Percentiles rank a stretch among this genome's conserved stretches.
These are phyloP conservation scores for Diospyros kaki DNA, from an alignment of 148 eudicot species.

Conservation along the genomic window DNA sequence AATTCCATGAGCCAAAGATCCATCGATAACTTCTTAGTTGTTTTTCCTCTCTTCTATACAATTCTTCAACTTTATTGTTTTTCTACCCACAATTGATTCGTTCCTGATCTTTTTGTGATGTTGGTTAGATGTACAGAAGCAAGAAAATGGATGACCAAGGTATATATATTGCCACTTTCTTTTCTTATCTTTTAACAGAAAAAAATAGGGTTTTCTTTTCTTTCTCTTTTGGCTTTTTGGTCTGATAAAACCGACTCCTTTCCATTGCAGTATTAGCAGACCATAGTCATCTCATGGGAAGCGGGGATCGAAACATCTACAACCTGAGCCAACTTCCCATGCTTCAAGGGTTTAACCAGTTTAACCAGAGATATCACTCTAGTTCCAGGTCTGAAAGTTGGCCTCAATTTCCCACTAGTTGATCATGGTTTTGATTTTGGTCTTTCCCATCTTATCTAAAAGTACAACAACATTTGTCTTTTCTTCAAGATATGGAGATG, in stretches of 20 bases:
- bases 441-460: not conserved
- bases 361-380: constrained; percentile 32
- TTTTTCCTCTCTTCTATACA: not conserved
- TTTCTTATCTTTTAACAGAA: not conserved
- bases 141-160: constrained; percentile 69
- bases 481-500: constrained; percentile 34
- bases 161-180: constrained; percentile 3
- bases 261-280: constrained; percentile 25
- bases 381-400: constrained; percentile 33
- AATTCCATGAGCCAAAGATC: not conserved
- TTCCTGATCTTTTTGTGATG: constrained; percentile 1
- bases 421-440: not conserved
- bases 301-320: constrained; percentile 55
- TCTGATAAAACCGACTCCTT: not conserved
- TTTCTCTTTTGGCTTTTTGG: too few relatives aligned
- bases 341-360: constrained; percentile 51
- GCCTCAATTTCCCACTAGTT: too few relatives aligned
- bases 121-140: constrained; percentile 67
- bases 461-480: not conserved
- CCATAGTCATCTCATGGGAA: constrained; percentile 40
- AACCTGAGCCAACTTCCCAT: constrained; percentile 69
- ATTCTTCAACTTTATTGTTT: not conserved
- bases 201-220: constrained; percentile 10
- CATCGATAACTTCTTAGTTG: not conserved
- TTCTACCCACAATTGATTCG: not conserved